Percentiles rank a stretch among this genome's conserved stretches.
Evolutionary conservation across 495 filamentous ascomycete genomes (phyloP).

Genomic region (Podospora anserina): DNA sequence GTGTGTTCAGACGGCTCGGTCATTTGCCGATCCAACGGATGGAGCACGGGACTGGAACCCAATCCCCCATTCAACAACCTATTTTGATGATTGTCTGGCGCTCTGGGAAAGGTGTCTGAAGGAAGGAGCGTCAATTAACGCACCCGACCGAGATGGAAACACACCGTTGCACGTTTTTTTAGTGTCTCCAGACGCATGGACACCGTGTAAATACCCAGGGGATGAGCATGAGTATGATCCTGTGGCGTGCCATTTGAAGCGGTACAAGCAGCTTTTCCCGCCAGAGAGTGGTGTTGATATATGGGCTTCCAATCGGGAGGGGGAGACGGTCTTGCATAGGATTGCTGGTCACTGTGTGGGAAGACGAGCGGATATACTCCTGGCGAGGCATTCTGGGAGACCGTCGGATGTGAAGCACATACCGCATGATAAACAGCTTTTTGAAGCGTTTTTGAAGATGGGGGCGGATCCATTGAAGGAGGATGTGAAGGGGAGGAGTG

Average conservation of each 20-base stretch:
- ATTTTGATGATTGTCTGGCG: background rate
- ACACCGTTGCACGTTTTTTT: slow-evolving; percentile 33
- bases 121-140: background rate
- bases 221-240: background rate
- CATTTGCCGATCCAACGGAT: background rate
- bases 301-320: slow-evolving; percentile 26
- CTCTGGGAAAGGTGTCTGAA: background rate
- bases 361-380: no score
- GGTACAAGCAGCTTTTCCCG: slow-evolving; percentile 11
- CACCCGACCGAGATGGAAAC: slow-evolving; percentile 23
- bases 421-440: slow-evolving; percentile 20
- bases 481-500: slow-evolving; percentile 30
- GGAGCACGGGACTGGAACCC: no score
- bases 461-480: slow-evolving; percentile 37
- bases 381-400: no score
- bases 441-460: slow-evolving; percentile 28
- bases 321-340: slow-evolving; percentile 34
- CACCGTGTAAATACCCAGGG: no score
- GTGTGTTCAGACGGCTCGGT: background rate
- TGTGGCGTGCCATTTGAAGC: background rate
- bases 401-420: slow-evolving; percentile 13
- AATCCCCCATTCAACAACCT: background rate
- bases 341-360: slow-evolving; percentile 14
- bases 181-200: background rate
- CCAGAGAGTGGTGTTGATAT: slow-evolving; percentile 24